These are phyloP conservation scores for Yamadazyma paraphyllophila DNA, from an alignment of 805 yeast genomes.

Conservation along the genomic window DNA sequence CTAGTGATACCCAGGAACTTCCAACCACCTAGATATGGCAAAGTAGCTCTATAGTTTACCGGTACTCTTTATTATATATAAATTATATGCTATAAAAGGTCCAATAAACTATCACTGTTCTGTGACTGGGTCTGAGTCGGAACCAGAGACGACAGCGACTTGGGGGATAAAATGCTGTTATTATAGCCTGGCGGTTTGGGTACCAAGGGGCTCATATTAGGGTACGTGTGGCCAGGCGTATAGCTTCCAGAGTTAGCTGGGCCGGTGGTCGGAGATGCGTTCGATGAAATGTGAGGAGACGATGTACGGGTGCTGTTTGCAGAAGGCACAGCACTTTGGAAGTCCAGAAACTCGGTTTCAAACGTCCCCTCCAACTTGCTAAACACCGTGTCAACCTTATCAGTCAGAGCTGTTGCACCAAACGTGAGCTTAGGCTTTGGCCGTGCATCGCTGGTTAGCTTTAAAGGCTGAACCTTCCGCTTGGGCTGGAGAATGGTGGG, in stretches of 20 bases:
- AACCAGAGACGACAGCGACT: background rate
- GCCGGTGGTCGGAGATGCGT: too few species aligned
- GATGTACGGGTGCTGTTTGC: background rate
- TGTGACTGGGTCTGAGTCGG: background rate
- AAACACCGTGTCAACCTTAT: slow-evolving; percentile 19
- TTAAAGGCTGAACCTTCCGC: slow-evolving; percentile 11
- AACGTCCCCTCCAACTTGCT: slow-evolving; percentile 25
- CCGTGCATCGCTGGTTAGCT: slow-evolving; percentile 6
- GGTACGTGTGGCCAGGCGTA: too few species aligned
- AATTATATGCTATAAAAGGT: slow-evolving; percentile 6
- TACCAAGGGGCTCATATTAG: slow-evolving; percentile 2
- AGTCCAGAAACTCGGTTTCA: slow-evolving; percentile 16
- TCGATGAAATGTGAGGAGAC: too few species aligned
- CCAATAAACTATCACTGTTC: slow-evolving; percentile 6
- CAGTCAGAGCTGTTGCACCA: slow-evolving; percentile 22
- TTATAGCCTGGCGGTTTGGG: slow-evolving; percentile 13
- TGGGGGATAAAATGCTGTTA: slow-evolving; percentile 10
- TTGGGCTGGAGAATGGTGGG: slow-evolving; percentile 2
- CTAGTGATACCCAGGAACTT: too few species aligned
- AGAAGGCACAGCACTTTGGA: slow-evolving; percentile 15
- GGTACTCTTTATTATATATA: too few species aligned
- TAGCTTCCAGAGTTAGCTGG: too few species aligned
- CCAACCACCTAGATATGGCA: too few species aligned
- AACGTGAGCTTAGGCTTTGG: slow-evolving; percentile 15
- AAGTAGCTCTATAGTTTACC: too few species aligned